Conservation (phyloP, 192 early-diverging fungal species). For the Linnemannia schmuckeri region DNA sequence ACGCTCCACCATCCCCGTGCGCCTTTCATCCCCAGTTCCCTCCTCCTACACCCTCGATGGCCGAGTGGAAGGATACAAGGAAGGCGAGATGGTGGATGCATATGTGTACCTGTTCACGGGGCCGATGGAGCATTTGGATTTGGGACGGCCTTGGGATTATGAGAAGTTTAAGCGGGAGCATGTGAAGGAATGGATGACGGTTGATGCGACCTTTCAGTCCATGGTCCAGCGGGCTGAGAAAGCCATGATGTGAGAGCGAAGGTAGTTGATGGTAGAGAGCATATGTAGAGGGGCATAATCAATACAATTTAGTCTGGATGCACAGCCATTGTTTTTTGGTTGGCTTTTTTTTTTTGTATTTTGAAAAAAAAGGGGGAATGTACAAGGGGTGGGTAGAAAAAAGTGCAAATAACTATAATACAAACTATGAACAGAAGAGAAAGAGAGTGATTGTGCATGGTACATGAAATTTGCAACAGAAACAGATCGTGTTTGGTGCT, state of each 20-base stretch:
- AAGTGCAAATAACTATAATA: not conserved
- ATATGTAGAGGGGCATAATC: no score
- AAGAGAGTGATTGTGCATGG: not conserved
- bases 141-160: conserved; percentile 30
- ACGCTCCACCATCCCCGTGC: not conserved
- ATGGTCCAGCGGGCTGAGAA: conserved; percentile 17
- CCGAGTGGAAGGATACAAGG: not conserved
- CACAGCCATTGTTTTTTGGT: not conserved
- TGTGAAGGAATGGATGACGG: conserved; percentile 20
- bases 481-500: not conserved
- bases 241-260: not conserved
- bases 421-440: conserved; percentile 2
- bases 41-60: conserved; percentile 3
- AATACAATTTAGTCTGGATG: not conserved
- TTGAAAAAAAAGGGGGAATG: not conserved
- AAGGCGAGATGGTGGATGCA: not conserved
- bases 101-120: conserved; percentile 30
- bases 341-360: not conserved
- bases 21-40: conserved; percentile 1
- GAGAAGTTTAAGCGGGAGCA: conserved; percentile 30
- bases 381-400: not conserved
- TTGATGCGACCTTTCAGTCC: conserved; percentile 14
- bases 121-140: conserved; percentile 22
- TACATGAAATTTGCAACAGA: not conserved
- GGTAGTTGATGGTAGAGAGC: no score